Conservation (phyloP, 176 grass and related monocot genomes). For the Hyparrhenia diplandra region DNA sequence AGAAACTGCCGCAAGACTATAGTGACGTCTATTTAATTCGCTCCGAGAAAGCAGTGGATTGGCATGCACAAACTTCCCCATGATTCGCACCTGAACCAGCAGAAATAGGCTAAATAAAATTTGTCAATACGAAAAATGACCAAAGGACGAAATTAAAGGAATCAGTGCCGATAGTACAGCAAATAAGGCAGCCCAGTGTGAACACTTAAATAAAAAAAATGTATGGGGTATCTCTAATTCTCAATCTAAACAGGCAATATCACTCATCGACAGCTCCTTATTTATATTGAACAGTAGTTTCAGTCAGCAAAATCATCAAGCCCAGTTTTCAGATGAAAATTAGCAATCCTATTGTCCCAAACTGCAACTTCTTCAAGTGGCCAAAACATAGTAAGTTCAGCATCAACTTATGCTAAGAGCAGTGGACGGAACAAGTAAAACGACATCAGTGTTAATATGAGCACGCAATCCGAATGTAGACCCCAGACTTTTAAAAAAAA, state of each 20-base stretch:
- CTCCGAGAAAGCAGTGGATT: constrained; percentile 17
- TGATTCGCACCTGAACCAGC: constrained; percentile 20
- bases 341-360: neutral
- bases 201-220: neutral
- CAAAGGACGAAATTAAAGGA: neutral
- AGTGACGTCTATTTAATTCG: constrained; percentile 16
- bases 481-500: too few relatives aligned
- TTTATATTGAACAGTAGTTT: neutral
- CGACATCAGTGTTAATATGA: too few relatives aligned
- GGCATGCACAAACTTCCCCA: constrained; percentile 40
- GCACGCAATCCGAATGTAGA: too few relatives aligned
- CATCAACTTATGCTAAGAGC: too few relatives aligned
- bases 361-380: neutral
- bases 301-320: neutral
- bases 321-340: neutral
- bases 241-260: neutral
- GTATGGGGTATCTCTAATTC: neutral
- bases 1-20: constrained; percentile 41
- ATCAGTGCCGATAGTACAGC: neutral
- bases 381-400: neutral
- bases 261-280: neutral
- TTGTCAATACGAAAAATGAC: neutral
- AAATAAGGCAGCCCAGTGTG: neutral
- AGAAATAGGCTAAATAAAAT: neutral
- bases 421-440: too few relatives aligned